Conservation (phyloP, 1,284 basidiomycete genomes). For the Ceratobasidium sp. region DNA sequence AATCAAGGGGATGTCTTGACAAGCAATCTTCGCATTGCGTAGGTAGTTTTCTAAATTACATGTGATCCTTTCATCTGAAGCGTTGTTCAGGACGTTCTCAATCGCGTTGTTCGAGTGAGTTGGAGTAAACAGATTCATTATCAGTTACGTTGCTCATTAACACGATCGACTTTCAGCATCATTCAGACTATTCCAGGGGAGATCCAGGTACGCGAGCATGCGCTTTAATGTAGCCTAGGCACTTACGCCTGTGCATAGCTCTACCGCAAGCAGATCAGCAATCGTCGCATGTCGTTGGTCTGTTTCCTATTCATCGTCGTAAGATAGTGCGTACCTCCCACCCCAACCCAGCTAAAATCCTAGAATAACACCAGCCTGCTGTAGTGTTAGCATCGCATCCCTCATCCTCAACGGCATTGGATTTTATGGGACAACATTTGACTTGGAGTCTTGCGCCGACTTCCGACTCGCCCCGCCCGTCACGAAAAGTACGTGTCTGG, state of each 20-base stretch:
- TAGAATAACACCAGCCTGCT: background rate
- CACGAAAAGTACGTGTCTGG: conserved; percentile 33
- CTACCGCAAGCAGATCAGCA: conserved; percentile 39
- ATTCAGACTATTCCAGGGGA: conserved; percentile 43
- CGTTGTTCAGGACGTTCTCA: conserved; percentile 25
- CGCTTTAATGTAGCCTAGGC: background rate
- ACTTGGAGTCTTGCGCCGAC: background rate
- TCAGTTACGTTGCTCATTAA: background rate
- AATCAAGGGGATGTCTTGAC: conserved; percentile 27
- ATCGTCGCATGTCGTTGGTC: conserved; percentile 31
- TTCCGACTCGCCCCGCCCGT: conserved; percentile 40
- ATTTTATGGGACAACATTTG: conserved; percentile 31
- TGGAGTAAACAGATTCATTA: background rate
- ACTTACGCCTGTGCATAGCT: conserved; percentile 7
- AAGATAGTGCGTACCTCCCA: conserved; percentile 25
- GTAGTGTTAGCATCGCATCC: conserved; percentile 33
- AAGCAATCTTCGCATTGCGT: conserved; percentile 38
- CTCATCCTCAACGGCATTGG: conserved; percentile 35
- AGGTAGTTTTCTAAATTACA: background rate
- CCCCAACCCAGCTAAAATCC: background rate
- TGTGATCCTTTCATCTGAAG: conserved; percentile 3
- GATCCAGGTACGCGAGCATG: conserved; percentile 29
- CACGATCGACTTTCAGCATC: conserved; percentile 1
- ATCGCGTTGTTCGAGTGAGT: conserved; percentile 42
- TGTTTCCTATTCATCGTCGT: conserved; percentile 38